phyloP scores from a whole-genome alignment of 495 filamentous ascomycete genomes.

The Sporormia fimetaria region DNA sequence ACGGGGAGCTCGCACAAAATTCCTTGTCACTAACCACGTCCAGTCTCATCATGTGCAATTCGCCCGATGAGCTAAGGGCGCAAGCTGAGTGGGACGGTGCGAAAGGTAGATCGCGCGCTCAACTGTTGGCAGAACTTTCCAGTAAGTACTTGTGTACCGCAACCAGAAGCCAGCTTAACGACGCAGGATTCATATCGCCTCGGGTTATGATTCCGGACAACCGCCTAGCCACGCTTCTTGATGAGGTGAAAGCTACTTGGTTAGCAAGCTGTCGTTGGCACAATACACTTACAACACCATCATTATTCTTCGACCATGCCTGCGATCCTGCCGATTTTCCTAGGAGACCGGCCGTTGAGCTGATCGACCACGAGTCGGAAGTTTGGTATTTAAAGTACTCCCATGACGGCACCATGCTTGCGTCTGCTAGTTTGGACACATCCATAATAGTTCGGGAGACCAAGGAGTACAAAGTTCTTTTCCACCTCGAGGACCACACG shows the following conservation, averaged over 20 bases:
- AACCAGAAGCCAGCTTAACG: background rate
- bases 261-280: constrained; percentile 81
- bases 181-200: constrained; percentile 74
- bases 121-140: constrained; percentile 69
- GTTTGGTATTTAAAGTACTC: constrained; percentile 89
- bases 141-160: constrained; percentile 42
- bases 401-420: constrained; percentile 72
- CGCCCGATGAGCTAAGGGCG: constrained; percentile 63
- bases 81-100: constrained; percentile 86
- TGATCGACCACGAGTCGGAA: constrained; percentile 70
- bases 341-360: constrained; percentile 48
- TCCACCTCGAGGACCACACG: constrained; percentile 52
- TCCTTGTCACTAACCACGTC: constrained; percentile 8
- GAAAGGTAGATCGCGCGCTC: constrained; percentile 59
- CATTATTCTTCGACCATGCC: constrained; percentile 76
- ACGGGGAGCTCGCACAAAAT: background rate
- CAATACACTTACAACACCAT: constrained; percentile 65
- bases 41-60: constrained; percentile 78
- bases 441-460: constrained; percentile 77
- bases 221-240: constrained; percentile 72
- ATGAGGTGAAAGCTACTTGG: constrained; percentile 70
- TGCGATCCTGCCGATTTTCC: constrained; percentile 79
- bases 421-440: constrained; percentile 65
- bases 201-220: constrained; percentile 98
- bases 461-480: constrained; percentile 50